A percentile compares a stretch with the other conserved stretches of the same genome.
phyloP scores from a whole-genome alignment of 495 filamentous ascomycete species.

The Aspergillus bertholletiae region DNA sequence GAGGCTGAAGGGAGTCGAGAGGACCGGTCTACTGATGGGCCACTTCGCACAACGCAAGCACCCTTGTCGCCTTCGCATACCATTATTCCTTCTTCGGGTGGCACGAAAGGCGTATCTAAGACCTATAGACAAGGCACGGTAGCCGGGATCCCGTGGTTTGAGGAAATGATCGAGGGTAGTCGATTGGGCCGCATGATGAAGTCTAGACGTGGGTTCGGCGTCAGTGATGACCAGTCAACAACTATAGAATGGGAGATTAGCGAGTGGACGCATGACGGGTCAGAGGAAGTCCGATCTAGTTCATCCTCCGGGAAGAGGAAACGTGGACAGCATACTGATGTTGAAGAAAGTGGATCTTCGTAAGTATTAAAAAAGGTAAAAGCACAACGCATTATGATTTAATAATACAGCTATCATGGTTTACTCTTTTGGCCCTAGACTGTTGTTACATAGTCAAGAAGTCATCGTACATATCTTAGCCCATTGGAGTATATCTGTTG shows the following conservation, averaged over 20 bases:
- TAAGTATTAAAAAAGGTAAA: background rate
- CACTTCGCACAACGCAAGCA: conserved; percentile 8
- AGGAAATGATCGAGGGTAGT: conserved; percentile 73
- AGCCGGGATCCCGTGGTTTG: conserved; percentile 75
- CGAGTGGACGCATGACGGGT: conserved; percentile 65
- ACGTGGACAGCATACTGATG: conserved; percentile 16
- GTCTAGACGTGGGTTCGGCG: conserved; percentile 49
- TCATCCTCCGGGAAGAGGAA: conserved; percentile 35
- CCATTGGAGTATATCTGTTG: too few species aligned
- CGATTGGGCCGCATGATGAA: conserved; percentile 62
- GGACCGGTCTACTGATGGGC: conserved; percentile 31
- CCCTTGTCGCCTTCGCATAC: conserved; percentile 13
- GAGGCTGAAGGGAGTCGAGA: conserved; percentile 24
- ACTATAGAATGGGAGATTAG: conserved; percentile 80
- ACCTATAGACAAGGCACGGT: conserved; percentile 33
- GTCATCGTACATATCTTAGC: too few species aligned
- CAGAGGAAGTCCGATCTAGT: conserved; percentile 24
- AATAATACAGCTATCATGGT: background rate
- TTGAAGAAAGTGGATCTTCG: background rate
- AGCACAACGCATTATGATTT: background rate
- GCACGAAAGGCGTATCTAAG: conserved; percentile 16
- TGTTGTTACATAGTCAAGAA: background rate
- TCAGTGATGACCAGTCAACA: conserved; percentile 53
- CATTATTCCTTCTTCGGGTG: conserved; percentile 20
- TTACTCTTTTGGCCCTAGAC: background rate